Percentiles rank a stretch among this genome's conserved stretches.
Evolutionary conservation across 176 grass and related monocot species (phyloP).

Genomic region (Rhynchospora breviuscula): DNA sequence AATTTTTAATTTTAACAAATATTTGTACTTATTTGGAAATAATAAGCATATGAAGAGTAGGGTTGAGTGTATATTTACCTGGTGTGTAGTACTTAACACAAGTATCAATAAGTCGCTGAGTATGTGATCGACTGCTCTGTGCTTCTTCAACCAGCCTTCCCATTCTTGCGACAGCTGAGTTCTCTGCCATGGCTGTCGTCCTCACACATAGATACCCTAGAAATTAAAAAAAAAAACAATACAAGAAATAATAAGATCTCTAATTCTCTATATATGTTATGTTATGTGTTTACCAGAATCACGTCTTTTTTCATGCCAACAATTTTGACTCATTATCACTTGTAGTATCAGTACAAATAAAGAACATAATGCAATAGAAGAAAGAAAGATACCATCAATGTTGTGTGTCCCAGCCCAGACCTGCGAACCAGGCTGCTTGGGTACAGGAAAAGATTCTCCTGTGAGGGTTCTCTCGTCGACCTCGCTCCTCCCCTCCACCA

Average conservation of each 20-base stretch:
- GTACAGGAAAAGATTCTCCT: constrained; percentile 65
- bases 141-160: constrained; percentile 61
- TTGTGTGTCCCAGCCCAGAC: constrained; percentile 82
- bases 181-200: constrained; percentile 43
- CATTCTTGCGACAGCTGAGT: constrained; percentile 78
- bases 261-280: background rate
- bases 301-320: background rate
- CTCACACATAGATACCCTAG: constrained; percentile 57
- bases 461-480: constrained; percentile 78
- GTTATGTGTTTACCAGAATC: background rate
- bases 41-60: background rate
- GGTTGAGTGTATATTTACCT: constrained; percentile 3
- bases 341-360: background rate
- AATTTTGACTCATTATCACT: background rate
- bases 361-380: background rate
- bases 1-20: background rate
- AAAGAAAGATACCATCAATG: constrained; percentile 39
- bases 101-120: constrained; percentile 57
- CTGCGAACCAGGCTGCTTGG: constrained; percentile 34
- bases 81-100: constrained; percentile 77
- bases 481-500: constrained; percentile 52
- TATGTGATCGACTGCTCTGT: constrained; percentile 54
- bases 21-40: background rate
- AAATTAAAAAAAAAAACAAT: background rate
- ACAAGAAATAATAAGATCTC: too few species aligned